Evolutionary conservation across 1,284 basidiomycete species (phyloP), one percentile per base, ranked within the genome.

Genomic region (Ceratorhiza oryzae-sativae): DNA sequence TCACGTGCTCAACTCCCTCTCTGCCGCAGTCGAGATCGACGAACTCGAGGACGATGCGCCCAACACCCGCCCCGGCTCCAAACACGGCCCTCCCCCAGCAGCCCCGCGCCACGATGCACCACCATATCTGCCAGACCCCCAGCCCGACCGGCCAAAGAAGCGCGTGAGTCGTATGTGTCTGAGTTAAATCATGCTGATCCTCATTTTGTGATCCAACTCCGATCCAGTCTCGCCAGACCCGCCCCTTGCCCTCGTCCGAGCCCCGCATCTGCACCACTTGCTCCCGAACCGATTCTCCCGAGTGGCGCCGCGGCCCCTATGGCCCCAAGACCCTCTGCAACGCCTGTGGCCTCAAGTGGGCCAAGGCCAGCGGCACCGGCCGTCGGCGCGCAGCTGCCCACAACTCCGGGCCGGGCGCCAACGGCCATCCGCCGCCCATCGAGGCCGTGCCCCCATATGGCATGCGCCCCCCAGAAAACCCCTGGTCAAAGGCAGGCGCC

Each of bases 291-390:
- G 63, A 67, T 25, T 51, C 46, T 36, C 49, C 48, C 48, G 63
- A 67, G 63, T 55, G 63, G 48, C 48, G 63, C 48, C 63, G 63
- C 49, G 63, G 63, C 49, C 63, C 63, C 13, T 42, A 67, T n/a
- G 63, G 63, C 20, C 63, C 63, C 63, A 67, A 67, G 63, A 67
- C 48, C 63, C 63, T 67, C 32, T 67, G 63, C 63, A 67, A 67
- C 23, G 63, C 63, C 48, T 55, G 63, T 25, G 63, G 48, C 36
- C 49, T 67, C 51, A 68, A 68, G 41, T 68, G 65, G 65, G 65
- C 65, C 34, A 68, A 68, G 53, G 63, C 51, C 36, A 68, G 51
- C 39, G 65, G 51, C 13, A 41, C 65, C 18, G 65, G 65, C 10
- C 34, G 65, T 2, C 6, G 65, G 23, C 65, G 51, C n/a, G 65